These are phyloP conservation scores for Aspergillus costaricaensis DNA, from an alignment of 2,329 filamentous ascomycete species.

Conservation along the genomic window DNA sequence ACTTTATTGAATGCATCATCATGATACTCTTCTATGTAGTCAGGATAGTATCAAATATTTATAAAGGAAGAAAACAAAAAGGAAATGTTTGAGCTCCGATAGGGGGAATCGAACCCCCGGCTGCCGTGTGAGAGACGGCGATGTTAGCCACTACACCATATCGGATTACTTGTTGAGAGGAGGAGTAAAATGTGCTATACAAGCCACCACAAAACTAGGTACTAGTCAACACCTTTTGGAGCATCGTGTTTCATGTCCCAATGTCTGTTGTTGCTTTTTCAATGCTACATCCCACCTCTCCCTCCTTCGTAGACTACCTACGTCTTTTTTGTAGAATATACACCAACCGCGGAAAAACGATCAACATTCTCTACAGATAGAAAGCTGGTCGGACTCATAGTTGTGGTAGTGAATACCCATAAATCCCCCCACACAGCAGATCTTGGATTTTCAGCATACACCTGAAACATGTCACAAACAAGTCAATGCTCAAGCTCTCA, in stretches of 20 bases:
- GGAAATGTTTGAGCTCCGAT: conserved; percentile 17
- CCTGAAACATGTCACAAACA: neutral
- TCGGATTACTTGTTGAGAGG: conserved; percentile 14
- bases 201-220: neutral
- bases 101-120: conserved; percentile 31
- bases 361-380: neutral
- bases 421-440: neutral
- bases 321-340: neutral
- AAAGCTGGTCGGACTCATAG: neutral
- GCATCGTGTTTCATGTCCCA: neutral
- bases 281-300: neutral
- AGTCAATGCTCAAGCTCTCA: neutral
- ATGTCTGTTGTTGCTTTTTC: neutral
- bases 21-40: no score
- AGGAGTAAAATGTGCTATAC: fast-evolving
- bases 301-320: neutral
- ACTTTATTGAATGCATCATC: no score
- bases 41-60: no score
- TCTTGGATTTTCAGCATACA: neutral
- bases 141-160: conserved; percentile 29
- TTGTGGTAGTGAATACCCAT: neutral
- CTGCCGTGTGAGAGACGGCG: conserved; percentile 31
- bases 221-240: neutral
- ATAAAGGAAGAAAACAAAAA: neutral
- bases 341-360: neutral